A percentile compares a stretch with the other conserved stretches of the same genome.
phyloP scores from a whole-genome alignment of 768 basidiomycete species.

The Lentinula detonsa region DNA sequence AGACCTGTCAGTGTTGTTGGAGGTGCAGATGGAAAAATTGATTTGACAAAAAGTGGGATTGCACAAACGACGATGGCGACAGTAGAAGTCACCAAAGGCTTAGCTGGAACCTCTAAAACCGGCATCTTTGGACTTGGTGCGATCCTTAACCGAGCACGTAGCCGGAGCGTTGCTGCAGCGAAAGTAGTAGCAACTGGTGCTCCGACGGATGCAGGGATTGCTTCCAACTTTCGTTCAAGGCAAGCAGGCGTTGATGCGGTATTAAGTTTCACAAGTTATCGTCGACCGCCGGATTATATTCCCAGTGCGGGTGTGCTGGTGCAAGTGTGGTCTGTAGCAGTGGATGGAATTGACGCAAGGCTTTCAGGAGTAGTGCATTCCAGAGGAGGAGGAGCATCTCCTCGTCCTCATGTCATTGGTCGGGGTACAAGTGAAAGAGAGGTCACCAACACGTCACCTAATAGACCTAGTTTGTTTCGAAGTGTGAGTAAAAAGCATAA shows the following conservation, averaged over 20 bases:
- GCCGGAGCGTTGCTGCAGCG: background rate
- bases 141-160: background rate
- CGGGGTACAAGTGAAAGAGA: background rate
- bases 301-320: slow-evolving; percentile 67
- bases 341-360: slow-evolving; percentile 69
- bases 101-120: slow-evolving; percentile 16
- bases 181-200: background rate
- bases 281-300: slow-evolving; percentile 69
- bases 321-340: slow-evolving; percentile 85
- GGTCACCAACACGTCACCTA: background rate
- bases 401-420: too few relatives aligned
- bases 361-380: slow-evolving; percentile 44
- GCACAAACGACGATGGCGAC: slow-evolving; percentile 89
- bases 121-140: background rate
- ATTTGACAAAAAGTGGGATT: slow-evolving; percentile 69
- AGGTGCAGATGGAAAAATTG: slow-evolving; percentile 46
- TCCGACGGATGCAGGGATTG: background rate
- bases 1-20: slow-evolving; percentile 18
- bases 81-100: slow-evolving; percentile 68
- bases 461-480: slow-evolving; percentile 3
- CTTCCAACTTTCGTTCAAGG: background rate
- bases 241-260: slow-evolving; percentile 19
- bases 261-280: slow-evolving; percentile 65
- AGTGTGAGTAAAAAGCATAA: slow-evolving; percentile 6
- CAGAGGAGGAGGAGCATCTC: background rate